Evolutionary conservation across 768 basidiomycete species (phyloP).

Genomic region (Tephrocybe sp.): DNA sequence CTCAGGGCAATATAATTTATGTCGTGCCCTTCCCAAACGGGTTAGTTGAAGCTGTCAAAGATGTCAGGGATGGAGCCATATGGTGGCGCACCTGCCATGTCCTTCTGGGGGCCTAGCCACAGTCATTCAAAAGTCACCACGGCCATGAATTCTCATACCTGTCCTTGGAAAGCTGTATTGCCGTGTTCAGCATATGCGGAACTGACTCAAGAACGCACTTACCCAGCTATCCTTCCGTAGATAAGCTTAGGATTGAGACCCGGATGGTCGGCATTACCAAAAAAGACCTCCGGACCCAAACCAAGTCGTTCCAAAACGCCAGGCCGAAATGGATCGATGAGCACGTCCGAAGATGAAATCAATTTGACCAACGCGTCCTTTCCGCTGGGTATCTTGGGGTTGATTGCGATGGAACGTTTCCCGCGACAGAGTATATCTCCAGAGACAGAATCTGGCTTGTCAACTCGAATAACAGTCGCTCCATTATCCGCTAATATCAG

Average conservation of each 20-base stretch:
- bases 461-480: conserved; percentile 74
- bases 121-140: conserved; percentile 15
- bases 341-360: conserved; percentile 67
- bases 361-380: conserved; percentile 54
- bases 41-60: no score
- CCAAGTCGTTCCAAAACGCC: conserved; percentile 80
- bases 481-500: conserved; percentile 79
- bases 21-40: conserved; percentile 60
- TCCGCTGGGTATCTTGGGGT: conserved; percentile 64
- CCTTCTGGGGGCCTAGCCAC: conserved; percentile 58
- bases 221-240: conserved; percentile 79
- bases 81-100: conserved; percentile 68
- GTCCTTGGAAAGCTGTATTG: conserved; percentile 55
- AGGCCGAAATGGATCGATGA: conserved; percentile 84
- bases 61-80: no score
- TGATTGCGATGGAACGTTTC: conserved; percentile 74
- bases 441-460: conserved; percentile 50
- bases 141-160: conserved; percentile 34
- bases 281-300: conserved; percentile 73
- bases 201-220: no score
- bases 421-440: conserved; percentile 63
- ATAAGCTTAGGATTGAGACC: conserved; percentile 66
- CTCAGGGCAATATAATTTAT: conserved; percentile 83
- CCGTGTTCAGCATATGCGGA: background rate
- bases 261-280: conserved; percentile 41